These are phyloP conservation scores for Cercospora sp. DNA, from an alignment of 2,329 filamentous ascomycete genomes.

Conservation along the genomic window DNA sequence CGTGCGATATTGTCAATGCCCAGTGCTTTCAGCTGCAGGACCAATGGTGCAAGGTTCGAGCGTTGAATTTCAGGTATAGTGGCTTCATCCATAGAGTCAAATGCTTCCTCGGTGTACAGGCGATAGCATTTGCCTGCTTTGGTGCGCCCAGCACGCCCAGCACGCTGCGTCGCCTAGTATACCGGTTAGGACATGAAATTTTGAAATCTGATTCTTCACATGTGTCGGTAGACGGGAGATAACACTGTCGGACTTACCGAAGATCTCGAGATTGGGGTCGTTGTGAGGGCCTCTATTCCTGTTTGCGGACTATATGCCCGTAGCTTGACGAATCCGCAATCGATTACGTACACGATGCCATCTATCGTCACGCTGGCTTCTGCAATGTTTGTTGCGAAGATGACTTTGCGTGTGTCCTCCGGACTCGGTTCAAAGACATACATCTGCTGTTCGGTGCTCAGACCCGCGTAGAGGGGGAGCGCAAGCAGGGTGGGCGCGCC, in stretches of 20 bases:
- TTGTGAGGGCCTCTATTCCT: constrained; percentile 83
- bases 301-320: constrained; percentile 80
- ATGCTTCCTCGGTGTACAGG: constrained; percentile 79
- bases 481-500: constrained; percentile 63
- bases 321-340: constrained; percentile 88
- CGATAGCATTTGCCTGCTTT: constrained; percentile 91
- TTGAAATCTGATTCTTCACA: background rate
- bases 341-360: constrained; percentile 86
- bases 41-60: constrained; percentile 81
- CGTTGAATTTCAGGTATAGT: constrained; percentile 90
- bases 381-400: constrained; percentile 93
- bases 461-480: constrained; percentile 83
- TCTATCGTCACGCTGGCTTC: constrained; percentile 95
- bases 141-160: constrained; percentile 85
- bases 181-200: background rate
- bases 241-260: constrained; percentile 56
- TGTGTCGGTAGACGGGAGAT: background rate
- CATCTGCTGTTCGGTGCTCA: constrained; percentile 90
- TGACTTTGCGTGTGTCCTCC: constrained; percentile 81
- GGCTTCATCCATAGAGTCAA: constrained; percentile 64
- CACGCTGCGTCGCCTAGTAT: constrained; percentile 64
- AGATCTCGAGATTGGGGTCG: constrained; percentile 81
- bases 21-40: constrained; percentile 89
- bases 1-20: constrained; percentile 92
- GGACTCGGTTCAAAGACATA: constrained; percentile 86